Evolutionary conservation across 129 eudicot genomes (phyloP).

Genomic region (Rutidosis leptorrhynchoides): DNA sequence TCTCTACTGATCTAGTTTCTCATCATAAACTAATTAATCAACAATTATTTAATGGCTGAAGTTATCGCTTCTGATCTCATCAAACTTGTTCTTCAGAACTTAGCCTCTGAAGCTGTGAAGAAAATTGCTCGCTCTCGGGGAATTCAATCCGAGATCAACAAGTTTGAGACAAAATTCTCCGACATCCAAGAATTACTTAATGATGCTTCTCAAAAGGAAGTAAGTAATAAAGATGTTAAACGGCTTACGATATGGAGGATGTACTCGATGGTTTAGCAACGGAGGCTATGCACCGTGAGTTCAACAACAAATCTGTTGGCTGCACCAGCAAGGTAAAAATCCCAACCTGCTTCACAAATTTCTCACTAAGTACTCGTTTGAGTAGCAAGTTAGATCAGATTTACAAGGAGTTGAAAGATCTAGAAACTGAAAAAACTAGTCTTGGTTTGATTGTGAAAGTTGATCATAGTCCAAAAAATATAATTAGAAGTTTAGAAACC

Average conservation of each 20-base stretch:
- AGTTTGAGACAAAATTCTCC: background rate
- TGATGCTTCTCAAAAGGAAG: slow-evolving; percentile 19
- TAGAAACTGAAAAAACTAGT: background rate
- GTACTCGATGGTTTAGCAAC: background rate
- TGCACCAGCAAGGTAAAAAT: slow-evolving; percentile 5
- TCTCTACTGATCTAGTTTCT: too few species aligned
- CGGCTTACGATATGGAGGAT: slow-evolving; percentile 14
- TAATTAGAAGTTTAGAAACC: background rate
- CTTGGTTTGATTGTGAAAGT: slow-evolving; percentile 1
- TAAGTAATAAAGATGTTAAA: background rate
- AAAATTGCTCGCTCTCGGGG: background rate
- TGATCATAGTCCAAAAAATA: background rate
- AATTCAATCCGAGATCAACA: background rate
- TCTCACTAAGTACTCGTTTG: background rate
- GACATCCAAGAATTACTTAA: background rate
- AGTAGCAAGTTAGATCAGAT: background rate
- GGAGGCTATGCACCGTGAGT: slow-evolving; percentile 3
- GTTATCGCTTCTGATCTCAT: background rate
- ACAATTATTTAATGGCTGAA: slow-evolving; percentile 7
- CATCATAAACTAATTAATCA: too few species aligned
- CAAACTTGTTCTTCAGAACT: background rate
- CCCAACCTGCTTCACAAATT: slow-evolving; percentile 6
- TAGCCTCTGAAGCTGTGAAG: background rate
- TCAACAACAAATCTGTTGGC: background rate
- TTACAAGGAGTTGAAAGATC: background rate